Evolutionary conservation across 1,284 basidiomycete genomes (phyloP), one percentile per base, ranked within the genome.

Genomic region (Rhodotorula sp.): DNA sequence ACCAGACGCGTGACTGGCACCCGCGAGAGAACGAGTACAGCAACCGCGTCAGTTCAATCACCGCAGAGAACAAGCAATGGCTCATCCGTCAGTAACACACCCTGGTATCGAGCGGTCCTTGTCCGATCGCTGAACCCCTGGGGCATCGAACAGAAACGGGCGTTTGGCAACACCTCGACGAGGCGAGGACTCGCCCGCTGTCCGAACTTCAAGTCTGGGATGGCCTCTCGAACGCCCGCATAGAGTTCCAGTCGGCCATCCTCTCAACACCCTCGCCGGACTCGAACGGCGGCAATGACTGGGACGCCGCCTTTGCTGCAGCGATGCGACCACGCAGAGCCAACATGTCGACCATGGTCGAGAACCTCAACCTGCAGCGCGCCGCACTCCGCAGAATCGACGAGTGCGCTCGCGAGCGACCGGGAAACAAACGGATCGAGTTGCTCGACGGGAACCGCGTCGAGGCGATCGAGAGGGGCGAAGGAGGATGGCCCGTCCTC

Each of bases 161-260:
- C n/a, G 88, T 87, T 29, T 96, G 93, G 93, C 78, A 84, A 29
- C 82, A 89, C 80, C 86, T 96, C n/a, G 89, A 92, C 24, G 78
- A 82, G n/a, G 77, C 80, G 22, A 85, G 93, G 30, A 90, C 90
- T 5, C 85, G 86, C 63, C 85, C 87, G 0, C 84, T 97, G 26
- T 86, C 91, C 77, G 88, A 91, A 75, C 93, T 97, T 87, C 88
- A 94, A 71, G 88, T 95, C 30, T 98, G 93, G 93, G 91, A 94
- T 77, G 91, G 92, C 1, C 71, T 93, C 46, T 90, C 90, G 5
- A 87, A 89, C 77, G 88, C 91, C n/a, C 84, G 90, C 24, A 88
- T 93, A 65, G 82, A 83, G 6, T 93, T 93, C 78, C 84, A 85
- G 58, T 83, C 87, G 0, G 82, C 85, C 4, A 86, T 80, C 80